Evolutionary conservation across 345 rosid genomes (phyloP).

Genomic region (Melaleuca quinquenervia): DNA sequence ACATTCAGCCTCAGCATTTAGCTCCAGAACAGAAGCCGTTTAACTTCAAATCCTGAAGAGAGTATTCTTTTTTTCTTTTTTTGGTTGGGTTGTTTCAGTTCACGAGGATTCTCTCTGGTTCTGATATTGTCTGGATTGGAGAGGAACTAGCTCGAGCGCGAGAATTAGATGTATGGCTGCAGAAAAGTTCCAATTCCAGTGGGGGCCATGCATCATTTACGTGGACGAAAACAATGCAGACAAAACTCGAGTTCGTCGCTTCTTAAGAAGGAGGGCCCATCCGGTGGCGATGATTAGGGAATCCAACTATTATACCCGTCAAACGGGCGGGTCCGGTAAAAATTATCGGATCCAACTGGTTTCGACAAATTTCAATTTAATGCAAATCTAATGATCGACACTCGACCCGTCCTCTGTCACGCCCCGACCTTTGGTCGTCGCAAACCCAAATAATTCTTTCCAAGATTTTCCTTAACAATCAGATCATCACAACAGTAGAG

Average conservation of each 20-base stretch:
- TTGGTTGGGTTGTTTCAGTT: background rate
- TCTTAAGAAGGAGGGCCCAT: background rate
- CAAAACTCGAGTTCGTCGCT: background rate
- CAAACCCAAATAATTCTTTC: no score
- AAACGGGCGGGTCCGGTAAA: no score
- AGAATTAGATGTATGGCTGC: background rate
- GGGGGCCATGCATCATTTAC: conserved; percentile 6
- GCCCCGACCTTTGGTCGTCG: no score
- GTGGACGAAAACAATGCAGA: conserved; percentile 1
- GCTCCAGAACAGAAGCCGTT: background rate
- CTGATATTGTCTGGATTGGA: background rate
- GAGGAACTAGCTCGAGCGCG: background rate
- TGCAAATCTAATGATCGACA: no score
- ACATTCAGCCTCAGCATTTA: conserved; percentile 60
- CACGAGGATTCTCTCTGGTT: background rate
- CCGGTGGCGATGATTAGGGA: background rate
- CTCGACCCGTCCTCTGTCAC: no score
- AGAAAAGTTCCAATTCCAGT: background rate
- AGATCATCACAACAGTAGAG: no score
- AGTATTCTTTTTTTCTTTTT: background rate
- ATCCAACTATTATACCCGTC: background rate
- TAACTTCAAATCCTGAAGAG: background rate
- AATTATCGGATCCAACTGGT: no score
- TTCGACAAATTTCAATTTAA: no score
- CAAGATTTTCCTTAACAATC: no score